Evolutionary conservation across 2,329 filamentous ascomycete species (phyloP), one percentile per base, ranked within the genome.

Genomic region (Trichoderma asperellum): DNA sequence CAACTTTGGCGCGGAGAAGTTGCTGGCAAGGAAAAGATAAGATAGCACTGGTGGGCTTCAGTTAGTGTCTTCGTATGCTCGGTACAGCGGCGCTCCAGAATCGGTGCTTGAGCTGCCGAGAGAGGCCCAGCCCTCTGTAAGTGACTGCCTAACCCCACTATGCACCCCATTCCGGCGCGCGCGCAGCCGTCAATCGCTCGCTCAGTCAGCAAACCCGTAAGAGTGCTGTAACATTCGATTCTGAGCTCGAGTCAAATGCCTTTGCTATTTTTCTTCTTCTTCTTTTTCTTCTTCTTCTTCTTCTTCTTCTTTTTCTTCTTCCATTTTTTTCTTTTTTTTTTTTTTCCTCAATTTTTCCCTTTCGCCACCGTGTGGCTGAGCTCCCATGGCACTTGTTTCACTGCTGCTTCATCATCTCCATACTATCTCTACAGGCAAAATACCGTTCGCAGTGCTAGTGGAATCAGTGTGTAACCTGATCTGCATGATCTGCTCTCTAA

Each of bases 141-240:
- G 49, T 64, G 61, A 55, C 47, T 34, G 61, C 47, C 61, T 55
- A 64, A 64, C 61, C 61, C 61, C 61, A 64, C 61, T 55, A 57
- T 64, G 61, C 61, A 64, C 61, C 61, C 61, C 61, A 64, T 64
- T 64, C 47, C 61, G 34, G 27, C n/a, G 61, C 60, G 47, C 61
- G 18, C 47, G 55, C 55, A 27, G 55, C 55, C 55, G 29, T 7
- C 55, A 35, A 43, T 7, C 7, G 18, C 27, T 7, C 7, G 18
- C 27, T 56, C 35, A 53, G 61, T 64, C 49, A 43, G 61, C 61
- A 64, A 6, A 21, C 32, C 32, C 4, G 7, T 4, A 21, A 2
- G 29, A 35, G 10, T 32, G 7, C 5, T 32, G 5, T 18, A 55
- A 5, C 47, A 24, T 32, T 61, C 10, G 11, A 49, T n/a, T 21